These are phyloP conservation scores for Syncephalastrum monosporum DNA, from an alignment of 371 early-diverging fungal genomes.

Conservation along the genomic window DNA sequence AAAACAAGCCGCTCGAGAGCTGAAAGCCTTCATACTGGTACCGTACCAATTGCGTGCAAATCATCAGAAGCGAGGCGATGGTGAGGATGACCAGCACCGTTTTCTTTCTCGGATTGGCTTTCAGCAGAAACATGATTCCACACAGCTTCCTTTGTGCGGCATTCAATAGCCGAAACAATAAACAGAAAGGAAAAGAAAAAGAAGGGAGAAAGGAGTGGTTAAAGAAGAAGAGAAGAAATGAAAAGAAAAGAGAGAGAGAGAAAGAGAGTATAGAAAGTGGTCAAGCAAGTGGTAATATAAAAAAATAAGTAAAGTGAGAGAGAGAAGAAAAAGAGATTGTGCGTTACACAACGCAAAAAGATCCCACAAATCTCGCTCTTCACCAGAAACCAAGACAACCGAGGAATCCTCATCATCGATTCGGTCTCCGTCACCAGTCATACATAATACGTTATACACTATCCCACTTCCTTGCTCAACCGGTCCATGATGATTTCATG, in stretches of 20 bases:
- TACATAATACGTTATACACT: no score
- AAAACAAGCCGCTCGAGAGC: background rate
- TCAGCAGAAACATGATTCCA: slow-evolving; percentile 16
- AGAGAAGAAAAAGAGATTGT: background rate
- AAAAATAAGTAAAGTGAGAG: background rate
- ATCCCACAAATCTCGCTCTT: no score
- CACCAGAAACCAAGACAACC: slow-evolving; percentile 5
- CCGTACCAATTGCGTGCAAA: slow-evolving; percentile 11
- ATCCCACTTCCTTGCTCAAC: background rate
- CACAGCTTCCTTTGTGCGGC: slow-evolving; percentile 1
- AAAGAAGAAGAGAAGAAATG: background rate
- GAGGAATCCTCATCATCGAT: slow-evolving; percentile 2
- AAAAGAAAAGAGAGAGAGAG: slow-evolving; percentile 2
- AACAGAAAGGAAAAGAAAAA: background rate
- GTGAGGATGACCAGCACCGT: slow-evolving; percentile 9
- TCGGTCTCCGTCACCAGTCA: no score
- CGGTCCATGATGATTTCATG: background rate
- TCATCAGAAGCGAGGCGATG: slow-evolving; percentile 12
- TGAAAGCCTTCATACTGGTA: slow-evolving; percentile 16
- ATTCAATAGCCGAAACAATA: slow-evolving; percentile 5
- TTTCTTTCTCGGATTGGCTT: slow-evolving; percentile 15
- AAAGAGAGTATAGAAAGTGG: background rate
- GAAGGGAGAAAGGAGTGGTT: slow-evolving; percentile 3
- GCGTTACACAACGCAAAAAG: slow-evolving; percentile 1
- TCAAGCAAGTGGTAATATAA: no score